Base-by-base conservation (phyloP, 108 stramenopile species). In the Discostella stelligeroides region DNA sequence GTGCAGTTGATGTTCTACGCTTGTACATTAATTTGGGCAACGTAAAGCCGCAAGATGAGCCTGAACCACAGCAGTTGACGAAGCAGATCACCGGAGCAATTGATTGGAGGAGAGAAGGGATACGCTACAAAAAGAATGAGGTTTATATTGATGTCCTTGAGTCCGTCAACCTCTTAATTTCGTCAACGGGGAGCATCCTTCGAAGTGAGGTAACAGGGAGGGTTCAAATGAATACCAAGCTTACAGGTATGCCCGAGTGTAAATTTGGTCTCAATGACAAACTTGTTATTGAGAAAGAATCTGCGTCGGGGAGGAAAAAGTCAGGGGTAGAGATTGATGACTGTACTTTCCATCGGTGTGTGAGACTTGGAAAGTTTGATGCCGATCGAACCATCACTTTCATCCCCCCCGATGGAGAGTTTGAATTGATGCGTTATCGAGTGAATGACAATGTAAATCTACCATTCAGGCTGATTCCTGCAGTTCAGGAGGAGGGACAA, bases 381-480 rank as follows among this genome's bases (percentile, higher is more conserved):
- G 92, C 98, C 29, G 99, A 99, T 75, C 89, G 99, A 45, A 98
- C 99, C 47, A 98, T 99, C 74, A 99, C 99, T 65, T 99, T 99
- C 72, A 97, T 98, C 61, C 99, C 99, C 11, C 99, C 99, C 0
- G 99, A 99, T 76, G 99, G 99, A 27, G 99, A 99, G 84, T 99
- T 98, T 75, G 98, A 99, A 79, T 81, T 99, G 60, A 99, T 99
- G 99, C 74, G 92, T 60, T 99, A 98, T 83, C 93, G 98, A 34
- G 95, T 98, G 56, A 92, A 91, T 21, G 96, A 97, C 81, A 96
- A 96, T 73, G 93, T 98, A 58, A 94, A 95, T 68, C 82, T 97
- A 21, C 98, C 98, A 11, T 97, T 98, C 59, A 81, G 95, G 42
- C 72, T 99, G 24, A 92, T 99, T 65, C 97, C 99, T 12, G 95